These are phyloP conservation scores for Didymella sp. DNA, from an alignment of 2,329 filamentous ascomycete species.

Conservation along the genomic window DNA sequence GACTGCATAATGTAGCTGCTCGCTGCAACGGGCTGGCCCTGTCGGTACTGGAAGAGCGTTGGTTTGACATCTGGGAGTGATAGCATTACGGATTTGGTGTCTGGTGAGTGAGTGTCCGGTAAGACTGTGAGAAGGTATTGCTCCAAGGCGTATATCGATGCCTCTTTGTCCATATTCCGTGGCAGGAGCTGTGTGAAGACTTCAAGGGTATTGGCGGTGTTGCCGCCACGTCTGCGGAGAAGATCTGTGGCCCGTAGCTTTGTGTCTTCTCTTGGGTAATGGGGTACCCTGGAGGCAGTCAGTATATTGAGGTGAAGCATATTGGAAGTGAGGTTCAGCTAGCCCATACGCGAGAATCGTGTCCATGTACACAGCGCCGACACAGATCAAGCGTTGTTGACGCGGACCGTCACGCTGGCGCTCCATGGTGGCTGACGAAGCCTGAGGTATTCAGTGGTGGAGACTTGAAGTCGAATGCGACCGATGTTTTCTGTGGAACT, in stretches of 20 bases:
- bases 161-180: background rate
- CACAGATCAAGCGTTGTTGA: slow-evolving; percentile 58
- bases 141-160: background rate
- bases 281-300: slow-evolving; percentile 60
- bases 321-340: no score
- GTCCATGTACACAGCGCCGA: slow-evolving; percentile 74
- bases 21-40: slow-evolving; percentile 62
- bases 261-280: slow-evolving; percentile 73
- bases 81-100: slow-evolving; percentile 59
- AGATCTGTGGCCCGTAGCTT: slow-evolving; percentile 71
- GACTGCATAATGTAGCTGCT: slow-evolving; percentile 75
- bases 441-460: background rate
- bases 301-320: background rate
- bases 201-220: slow-evolving; percentile 74
- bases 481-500: slow-evolving; percentile 9
- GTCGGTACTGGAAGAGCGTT: slow-evolving; percentile 44
- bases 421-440: background rate
- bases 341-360: slow-evolving; percentile 67
- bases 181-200: slow-evolving; percentile 66
- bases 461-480: background rate
- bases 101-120: slow-evolving; percentile 61
- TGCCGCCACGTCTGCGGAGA: slow-evolving; percentile 70
- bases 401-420: slow-evolving; percentile 48
- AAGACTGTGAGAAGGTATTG: slow-evolving; percentile 57
- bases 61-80: slow-evolving; percentile 59